Evolutionary conservation across 768 basidiomycete genomes (phyloP).

Genomic region (Agaricus bisporus): DNA sequence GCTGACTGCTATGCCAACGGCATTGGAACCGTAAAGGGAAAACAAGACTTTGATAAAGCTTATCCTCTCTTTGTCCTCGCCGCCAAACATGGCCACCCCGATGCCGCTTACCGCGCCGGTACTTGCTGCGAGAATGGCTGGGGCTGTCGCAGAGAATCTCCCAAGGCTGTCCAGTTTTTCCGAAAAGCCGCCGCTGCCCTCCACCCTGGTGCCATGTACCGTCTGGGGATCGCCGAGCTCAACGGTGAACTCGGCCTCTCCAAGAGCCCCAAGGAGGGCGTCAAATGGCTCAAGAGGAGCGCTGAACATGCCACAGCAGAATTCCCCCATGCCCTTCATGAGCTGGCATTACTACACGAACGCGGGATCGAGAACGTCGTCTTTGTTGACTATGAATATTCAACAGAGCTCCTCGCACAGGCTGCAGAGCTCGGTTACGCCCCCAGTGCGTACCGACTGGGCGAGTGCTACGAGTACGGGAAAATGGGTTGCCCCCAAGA

Average conservation of each 20-base stretch:
- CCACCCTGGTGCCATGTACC: conserved; percentile 95
- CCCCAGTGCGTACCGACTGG: conserved; percentile 90
- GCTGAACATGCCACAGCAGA: conserved; percentile 93
- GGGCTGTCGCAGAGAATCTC: conserved; percentile 91
- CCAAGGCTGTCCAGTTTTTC: conserved; percentile 90
- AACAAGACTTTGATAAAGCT: conserved; percentile 95
- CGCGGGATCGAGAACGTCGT: conserved; percentile 98
- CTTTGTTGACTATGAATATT: conserved; percentile 95
- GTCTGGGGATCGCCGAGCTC: conserved; percentile 91
- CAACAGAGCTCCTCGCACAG: conserved; percentile 89
- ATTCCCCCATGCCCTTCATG: conserved; percentile 95
- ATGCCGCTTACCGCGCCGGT: conserved; percentile 91
- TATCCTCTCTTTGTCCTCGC: conserved; percentile 95
- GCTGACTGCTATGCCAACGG: conserved; percentile 99
- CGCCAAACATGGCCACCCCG: conserved; percentile 95
- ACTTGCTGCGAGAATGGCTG: conserved; percentile 99
- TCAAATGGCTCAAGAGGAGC: conserved; percentile 97
- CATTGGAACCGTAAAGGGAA: conserved; percentile 85
- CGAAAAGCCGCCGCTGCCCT: conserved; percentile 87
- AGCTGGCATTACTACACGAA: conserved; percentile 89
- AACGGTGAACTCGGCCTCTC: conserved; percentile 89
- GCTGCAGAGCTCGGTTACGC: conserved; percentile 96
- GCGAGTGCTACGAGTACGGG: conserved; percentile 99
- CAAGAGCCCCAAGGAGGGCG: conserved; percentile 89
- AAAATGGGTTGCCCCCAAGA: conserved; percentile 98